Conservation (phyloP, 768 basidiomycete species). For the Amylocystis lapponica region DNA sequence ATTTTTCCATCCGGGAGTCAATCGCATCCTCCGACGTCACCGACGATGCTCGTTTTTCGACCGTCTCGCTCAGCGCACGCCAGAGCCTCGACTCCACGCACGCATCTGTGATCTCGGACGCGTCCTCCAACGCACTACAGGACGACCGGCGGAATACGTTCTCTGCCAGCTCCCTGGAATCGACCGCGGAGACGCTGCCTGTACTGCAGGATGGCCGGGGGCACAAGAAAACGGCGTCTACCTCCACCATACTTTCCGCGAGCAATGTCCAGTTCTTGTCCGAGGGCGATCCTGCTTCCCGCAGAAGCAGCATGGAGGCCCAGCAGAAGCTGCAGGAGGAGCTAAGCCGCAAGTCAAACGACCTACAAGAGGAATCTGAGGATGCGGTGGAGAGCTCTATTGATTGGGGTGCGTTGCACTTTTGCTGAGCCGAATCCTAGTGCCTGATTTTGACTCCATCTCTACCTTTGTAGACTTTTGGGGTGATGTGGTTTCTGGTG, state of each 20-base stretch:
- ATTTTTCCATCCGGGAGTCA: slow-evolving; percentile 29
- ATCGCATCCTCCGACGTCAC: slow-evolving; percentile 58
- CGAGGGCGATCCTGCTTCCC: slow-evolving; percentile 33
- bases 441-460: slow-evolving; percentile 1
- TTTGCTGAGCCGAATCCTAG: too few species aligned
- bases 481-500: slow-evolving; percentile 89
- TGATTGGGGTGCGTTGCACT: slow-evolving; percentile 64
- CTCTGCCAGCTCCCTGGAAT: slow-evolving; percentile 9
- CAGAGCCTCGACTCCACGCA: slow-evolving; percentile 25
- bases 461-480: slow-evolving; percentile 66
- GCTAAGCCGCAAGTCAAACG: slow-evolving; percentile 60
- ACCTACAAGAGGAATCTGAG: slow-evolving; percentile 36
- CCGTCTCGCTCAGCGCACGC: slow-evolving; percentile 37
- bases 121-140: slow-evolving; percentile 19
- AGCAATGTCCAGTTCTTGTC: slow-evolving; percentile 49
- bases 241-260: slow-evolving; percentile 48
- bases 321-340: slow-evolving; percentile 72
- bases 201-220: slow-evolving; percentile 16
- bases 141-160: slow-evolving; percentile 27
- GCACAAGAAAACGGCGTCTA: slow-evolving; percentile 63
- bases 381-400: slow-evolving; percentile 39
- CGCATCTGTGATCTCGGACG: slow-evolving; percentile 20
- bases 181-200: slow-evolving; percentile 11
- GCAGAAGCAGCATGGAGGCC: slow-evolving; percentile 53
- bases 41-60: slow-evolving; percentile 52